A percentile compares a stretch with the other conserved stretches of the same genome.
These are phyloP conservation scores for Starmerella bombi DNA, from an alignment of 805 yeast species.

Conservation along the genomic window DNA sequence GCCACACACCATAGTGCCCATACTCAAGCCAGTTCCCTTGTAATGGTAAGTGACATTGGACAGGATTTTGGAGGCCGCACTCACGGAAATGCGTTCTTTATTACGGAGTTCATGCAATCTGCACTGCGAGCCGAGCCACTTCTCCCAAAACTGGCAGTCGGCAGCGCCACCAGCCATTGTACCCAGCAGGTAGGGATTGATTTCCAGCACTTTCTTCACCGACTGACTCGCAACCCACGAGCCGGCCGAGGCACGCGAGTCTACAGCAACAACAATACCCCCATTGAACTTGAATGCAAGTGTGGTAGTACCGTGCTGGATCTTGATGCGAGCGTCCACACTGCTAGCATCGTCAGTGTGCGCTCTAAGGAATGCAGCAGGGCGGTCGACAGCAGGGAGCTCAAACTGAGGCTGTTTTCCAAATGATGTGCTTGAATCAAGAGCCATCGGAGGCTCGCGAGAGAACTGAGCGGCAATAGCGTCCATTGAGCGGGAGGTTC, in stretches of 20 bases:
- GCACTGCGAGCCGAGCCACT: conserved; percentile 96
- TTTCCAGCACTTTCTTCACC: conserved; percentile 92
- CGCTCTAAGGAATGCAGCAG: conserved; percentile 88
- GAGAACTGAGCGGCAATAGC: conserved; percentile 23
- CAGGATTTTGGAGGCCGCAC: conserved; percentile 91
- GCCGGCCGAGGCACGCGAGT: conserved; percentile 96
- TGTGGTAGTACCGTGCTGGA: conserved; percentile 99
- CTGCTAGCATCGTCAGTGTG: conserved; percentile 91
- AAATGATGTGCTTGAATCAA: background rate
- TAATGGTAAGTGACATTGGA: conserved; percentile 81
- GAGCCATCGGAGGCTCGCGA: conserved; percentile 5
- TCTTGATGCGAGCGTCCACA: conserved; percentile 88
- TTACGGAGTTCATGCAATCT: conserved; percentile 87
- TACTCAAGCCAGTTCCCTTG: conserved; percentile 95
- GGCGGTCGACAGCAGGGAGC: conserved; percentile 74
- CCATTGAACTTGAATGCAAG: conserved; percentile 91
- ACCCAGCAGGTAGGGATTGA: conserved; percentile 87
- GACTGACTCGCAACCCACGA: conserved; percentile 97
- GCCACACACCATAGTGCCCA: conserved; percentile 99
- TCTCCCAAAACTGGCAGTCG: conserved; percentile 98
- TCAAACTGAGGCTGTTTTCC: conserved; percentile 27
- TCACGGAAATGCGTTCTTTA: conserved; percentile 87
- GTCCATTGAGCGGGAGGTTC: conserved; percentile 22
- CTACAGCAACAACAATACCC: conserved; percentile 91
- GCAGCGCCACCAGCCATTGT: conserved; percentile 99